Evolutionary conservation across 257 asterid species (phyloP), one percentile per base, ranked within the genome.

Genomic region (Solanum chilense): DNA sequence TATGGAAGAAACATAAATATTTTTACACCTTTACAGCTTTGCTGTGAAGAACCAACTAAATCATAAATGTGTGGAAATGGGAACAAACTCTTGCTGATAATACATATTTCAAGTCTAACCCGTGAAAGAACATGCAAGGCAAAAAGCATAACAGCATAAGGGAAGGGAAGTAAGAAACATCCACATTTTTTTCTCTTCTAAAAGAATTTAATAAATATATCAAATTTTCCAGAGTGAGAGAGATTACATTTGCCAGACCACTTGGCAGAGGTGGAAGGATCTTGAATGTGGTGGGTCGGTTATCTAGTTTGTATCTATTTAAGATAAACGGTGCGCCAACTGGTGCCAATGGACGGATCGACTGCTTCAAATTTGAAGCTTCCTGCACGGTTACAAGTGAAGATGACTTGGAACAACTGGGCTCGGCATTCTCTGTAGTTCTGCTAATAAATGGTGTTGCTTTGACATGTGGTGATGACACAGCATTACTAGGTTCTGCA

Each of bases 271-370:
- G 99, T 18, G 98, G 90, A 87, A 90, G 86, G 86, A 97, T 91
- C 88, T 90, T 95, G 95, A 97, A 96, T 71, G 95, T 81, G n/a
- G 96, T 93, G 87, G 99, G 96, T 7, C 98, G 98, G 93, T 96
- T 96, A 93, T 97, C 99, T 90, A 96, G 93, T 92, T 93, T 96
- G 93, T 91, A 96, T 90, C 98, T 95, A 90, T 93, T 95, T 83
- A 85, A 90, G 86, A 86, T 88, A 76, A 92, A 91, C 31, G 96
- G 95, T 86, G 91, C 86, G 87, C 95, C 96, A 18, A 37, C 42
- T 87, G 94, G 91, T 58, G 93, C 92, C 88, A 82, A 88, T n/a
- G 95, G 93, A 87, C 92, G 98, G 86, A 90, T 84, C 87, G 94
- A 89, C 25, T 92, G 92, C 89, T 91, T 90, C 82, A 89, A 69